Evolutionary conservation across 352 stramenopile genomes (phyloP), one percentile per base, ranked within the genome.

Genomic region (Pythium angustatum): DNA sequence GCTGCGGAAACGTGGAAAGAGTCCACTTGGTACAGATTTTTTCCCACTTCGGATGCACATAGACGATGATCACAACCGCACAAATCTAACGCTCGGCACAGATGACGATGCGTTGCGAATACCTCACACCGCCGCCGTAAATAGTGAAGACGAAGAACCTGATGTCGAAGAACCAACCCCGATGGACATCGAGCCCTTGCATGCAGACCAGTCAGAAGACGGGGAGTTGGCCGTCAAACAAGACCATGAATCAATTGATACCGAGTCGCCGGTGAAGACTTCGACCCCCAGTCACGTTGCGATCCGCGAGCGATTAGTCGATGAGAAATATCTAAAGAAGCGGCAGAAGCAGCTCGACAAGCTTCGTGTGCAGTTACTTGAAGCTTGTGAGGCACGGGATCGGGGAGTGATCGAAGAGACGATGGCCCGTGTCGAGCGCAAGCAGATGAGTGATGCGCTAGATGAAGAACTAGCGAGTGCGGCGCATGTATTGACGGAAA

Each of bases 251-350:
- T 40, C 48, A 11, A 28, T 22, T 15, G 50, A 34, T 14, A 45
- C 11, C 2, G 30, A 56, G 33, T 41, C 17, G 4, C 30, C 40
- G 26, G 40, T 24, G 19, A 50, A 58, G 22, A 30, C 59, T 22
- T 57, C 66, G 5, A 73, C 66, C 1, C 41, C 59, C 1, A 73
- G 57, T 22, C 68, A 72, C 22, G 64, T 69, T 12, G 41, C 73
- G 12, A 62, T 77, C 21, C 71, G 74, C 30, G 64, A 83, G 17
- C 77, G 90, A 30, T 60, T 94, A 3, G 71, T 94, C 56, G 85
- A 94, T 48, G 81, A 92, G 15, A 79, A 79, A 56, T 94, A 94
- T 41, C 45, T 94, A 10, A 82, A 76, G 43, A 94, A 94, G 45
- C 77, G 85, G 6, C 72, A 91, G 49, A 87, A 84, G 15, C 85